Conservation (phyloP, 2,329 filamentous ascomycete species). For the Aspergillus floridensis region DNA sequence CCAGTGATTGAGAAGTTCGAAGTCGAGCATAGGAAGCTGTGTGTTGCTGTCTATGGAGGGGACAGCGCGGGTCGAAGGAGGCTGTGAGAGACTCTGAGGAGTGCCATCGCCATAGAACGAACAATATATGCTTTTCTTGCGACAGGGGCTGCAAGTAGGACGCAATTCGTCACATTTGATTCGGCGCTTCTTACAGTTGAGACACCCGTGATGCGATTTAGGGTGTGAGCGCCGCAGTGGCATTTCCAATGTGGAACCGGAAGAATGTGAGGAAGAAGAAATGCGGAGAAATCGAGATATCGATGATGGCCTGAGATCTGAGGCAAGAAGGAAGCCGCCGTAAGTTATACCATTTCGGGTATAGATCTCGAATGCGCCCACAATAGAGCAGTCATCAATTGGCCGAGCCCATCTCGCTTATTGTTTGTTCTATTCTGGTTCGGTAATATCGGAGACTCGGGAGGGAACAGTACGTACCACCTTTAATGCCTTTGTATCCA, state of each 20-base stretch:
- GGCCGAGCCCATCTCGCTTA: background rate
- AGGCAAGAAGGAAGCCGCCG: background rate
- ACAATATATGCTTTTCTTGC: slow-evolving; percentile 5
- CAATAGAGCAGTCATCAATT: background rate
- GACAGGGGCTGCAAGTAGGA: slow-evolving; percentile 12
- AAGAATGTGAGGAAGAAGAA: background rate
- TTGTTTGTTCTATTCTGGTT: background rate
- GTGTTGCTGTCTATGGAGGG: background rate
- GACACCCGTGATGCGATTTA: slow-evolving; percentile 15
- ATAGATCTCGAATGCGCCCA: background rate
- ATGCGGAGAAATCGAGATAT: too few relatives aligned
- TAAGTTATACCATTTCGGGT: background rate
- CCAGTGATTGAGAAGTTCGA: slow-evolving; percentile 18
- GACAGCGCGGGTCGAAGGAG: too few relatives aligned
- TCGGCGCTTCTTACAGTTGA: slow-evolving; percentile 15
- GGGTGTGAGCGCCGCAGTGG: slow-evolving; percentile 11
- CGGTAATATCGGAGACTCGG: background rate
- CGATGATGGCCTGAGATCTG: background rate
- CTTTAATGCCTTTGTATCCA: background rate
- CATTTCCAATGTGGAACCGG: slow-evolving; percentile 1
- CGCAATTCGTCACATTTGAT: slow-evolving; percentile 18
- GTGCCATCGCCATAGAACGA: slow-evolving; percentile 2
- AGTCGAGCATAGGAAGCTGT: slow-evolving; percentile 8
- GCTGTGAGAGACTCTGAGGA: background rate
- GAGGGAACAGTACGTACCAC: background rate